These are phyloP conservation scores for Exophiala viscosa DNA, from an alignment of 2,329 filamentous ascomycete genomes.

Conservation along the genomic window DNA sequence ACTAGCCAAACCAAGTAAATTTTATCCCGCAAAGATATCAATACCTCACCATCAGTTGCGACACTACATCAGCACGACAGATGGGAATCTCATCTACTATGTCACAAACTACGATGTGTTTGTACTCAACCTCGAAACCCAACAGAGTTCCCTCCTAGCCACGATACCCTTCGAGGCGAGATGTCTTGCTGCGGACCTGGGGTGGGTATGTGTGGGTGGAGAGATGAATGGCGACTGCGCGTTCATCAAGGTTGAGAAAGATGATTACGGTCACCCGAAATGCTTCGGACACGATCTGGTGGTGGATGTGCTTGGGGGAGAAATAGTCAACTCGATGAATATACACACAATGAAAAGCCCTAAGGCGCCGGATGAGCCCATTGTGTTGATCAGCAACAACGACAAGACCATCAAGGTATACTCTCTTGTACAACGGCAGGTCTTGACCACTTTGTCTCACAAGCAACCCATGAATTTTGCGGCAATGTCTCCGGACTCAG, in stretches of 20 bases:
- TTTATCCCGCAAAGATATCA: slow-evolving; percentile 64
- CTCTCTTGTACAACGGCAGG: slow-evolving; percentile 64
- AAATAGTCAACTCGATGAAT: slow-evolving; percentile 65
- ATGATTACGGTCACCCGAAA: slow-evolving; percentile 38
- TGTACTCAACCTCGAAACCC: slow-evolving; percentile 62
- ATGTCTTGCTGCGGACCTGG: slow-evolving; percentile 79
- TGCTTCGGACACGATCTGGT: slow-evolving; percentile 33
- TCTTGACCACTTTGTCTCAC: slow-evolving; percentile 68
- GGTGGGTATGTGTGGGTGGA: slow-evolving; percentile 88
- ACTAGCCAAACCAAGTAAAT: slow-evolving; percentile 42
- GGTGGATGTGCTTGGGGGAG: slow-evolving; percentile 54
- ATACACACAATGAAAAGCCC: slow-evolving; percentile 53
- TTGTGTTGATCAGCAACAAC: slow-evolving; percentile 74
- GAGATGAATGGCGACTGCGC: slow-evolving; percentile 80
- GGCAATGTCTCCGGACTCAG: slow-evolving; percentile 85
- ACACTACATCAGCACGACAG: slow-evolving; percentile 79
- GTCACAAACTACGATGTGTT: slow-evolving; percentile 73
- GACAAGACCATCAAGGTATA: slow-evolving; percentile 86
- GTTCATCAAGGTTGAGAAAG: slow-evolving; percentile 61
- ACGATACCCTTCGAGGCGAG: slow-evolving; percentile 69
- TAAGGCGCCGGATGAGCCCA: slow-evolving; percentile 51
- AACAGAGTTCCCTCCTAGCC: slow-evolving; percentile 67
- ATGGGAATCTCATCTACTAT: slow-evolving; percentile 77
- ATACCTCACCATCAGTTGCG: slow-evolving; percentile 64
- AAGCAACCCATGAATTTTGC: slow-evolving; percentile 89